A percentile compares a stretch with the other conserved stretches of the same genome.
phyloP scores from a whole-genome alignment of 75 land plant genomes.

The Sequoiadendron giganteum region DNA sequence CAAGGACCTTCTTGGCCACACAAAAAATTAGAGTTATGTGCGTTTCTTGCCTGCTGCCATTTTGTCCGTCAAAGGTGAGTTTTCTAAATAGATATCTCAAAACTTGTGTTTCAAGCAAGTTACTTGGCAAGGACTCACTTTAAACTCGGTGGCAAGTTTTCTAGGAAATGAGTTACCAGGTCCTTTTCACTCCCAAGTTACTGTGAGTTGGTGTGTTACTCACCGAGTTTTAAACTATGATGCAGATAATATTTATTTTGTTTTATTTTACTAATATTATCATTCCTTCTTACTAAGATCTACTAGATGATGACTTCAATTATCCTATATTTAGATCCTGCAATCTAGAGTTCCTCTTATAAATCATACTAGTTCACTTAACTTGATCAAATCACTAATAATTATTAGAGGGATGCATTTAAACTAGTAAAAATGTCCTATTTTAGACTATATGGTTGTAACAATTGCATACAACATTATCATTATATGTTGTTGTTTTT shows the following conservation, averaged over 20 bases:
- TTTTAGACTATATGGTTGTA: slow-evolving; percentile 4
- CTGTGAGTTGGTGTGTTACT: no score
- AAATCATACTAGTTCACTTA: background rate
- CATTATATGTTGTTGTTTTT: background rate
- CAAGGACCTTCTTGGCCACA: no score
- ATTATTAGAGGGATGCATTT: background rate
- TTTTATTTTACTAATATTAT: background rate
- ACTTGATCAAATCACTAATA: background rate
- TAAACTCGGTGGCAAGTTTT: no score
- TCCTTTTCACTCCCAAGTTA: no score
- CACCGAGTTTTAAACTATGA: no score
- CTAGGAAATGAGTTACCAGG: no score
- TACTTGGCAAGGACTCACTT: no score
- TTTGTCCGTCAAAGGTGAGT: no score
- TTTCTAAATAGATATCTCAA: no score
- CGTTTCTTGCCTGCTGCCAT: no score
- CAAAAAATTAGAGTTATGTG: no score
- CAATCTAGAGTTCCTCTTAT: background rate
- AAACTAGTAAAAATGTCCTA: background rate
- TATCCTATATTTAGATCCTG: background rate
- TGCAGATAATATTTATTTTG: background rate
- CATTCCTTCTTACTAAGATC: background rate
- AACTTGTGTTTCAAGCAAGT: no score
- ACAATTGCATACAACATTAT: background rate
- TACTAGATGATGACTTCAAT: background rate